These are phyloP conservation scores for Xylaria flabelliformis DNA, from an alignment of 495 filamentous ascomycete genomes.

Conservation along the genomic window DNA sequence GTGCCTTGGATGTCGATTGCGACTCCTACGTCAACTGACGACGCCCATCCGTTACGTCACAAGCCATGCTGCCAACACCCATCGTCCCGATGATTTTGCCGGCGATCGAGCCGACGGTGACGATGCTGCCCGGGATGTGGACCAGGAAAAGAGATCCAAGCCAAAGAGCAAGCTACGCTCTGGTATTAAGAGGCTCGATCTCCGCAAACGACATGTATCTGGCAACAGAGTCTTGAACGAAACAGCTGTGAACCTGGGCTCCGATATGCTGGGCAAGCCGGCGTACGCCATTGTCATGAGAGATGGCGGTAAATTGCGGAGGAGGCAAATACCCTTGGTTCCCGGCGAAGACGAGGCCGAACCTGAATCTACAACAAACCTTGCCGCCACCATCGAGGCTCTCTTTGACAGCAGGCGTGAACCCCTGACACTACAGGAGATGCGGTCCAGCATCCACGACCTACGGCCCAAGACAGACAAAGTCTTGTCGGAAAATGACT, in stretches of 20 bases:
- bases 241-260: conserved; percentile 19
- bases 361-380: conserved; percentile 2
- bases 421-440: conserved; percentile 36
- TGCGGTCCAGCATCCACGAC: conserved; percentile 50
- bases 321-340: not conserved
- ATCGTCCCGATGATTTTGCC: not conserved
- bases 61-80: conserved; percentile 17
- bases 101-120: not conserved
- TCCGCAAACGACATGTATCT: conserved; percentile 35
- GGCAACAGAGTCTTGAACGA: conserved; percentile 34
- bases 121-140: not conserved
- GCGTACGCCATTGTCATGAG: conserved; percentile 52
- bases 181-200: conserved; percentile 22
- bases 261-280: conserved; percentile 45
- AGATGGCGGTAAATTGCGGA: conserved; percentile 33
- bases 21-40: conserved; percentile 35
- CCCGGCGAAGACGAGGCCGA: conserved; percentile 2
- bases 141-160: not conserved
- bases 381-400: conserved; percentile 38
- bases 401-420: conserved; percentile 40
- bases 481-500: conserved; percentile 43
- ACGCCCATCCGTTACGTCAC: conserved; percentile 27
- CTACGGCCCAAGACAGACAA: conserved; percentile 45
- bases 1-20: conserved; percentile 57
- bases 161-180: not conserved